Evolutionary conservation across 208 protist species (phyloP), one percentile per base, ranked within the genome.

Genomic region (Polymyxa betae): DNA sequence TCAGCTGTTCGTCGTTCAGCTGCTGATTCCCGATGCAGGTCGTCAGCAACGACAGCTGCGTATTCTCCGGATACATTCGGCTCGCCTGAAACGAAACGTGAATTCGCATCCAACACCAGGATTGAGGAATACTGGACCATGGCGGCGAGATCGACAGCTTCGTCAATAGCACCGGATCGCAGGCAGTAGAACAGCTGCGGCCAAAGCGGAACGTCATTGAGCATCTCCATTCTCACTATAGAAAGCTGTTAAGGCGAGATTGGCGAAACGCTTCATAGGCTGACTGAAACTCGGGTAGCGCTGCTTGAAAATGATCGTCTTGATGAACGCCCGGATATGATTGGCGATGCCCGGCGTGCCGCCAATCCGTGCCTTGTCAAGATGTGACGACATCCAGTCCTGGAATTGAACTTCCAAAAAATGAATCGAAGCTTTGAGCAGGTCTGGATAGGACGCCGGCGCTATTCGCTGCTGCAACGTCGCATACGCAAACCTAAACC

Each of bases 131-230:
- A 29, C 24, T n/a, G 72, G 35, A 82, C 72, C 72, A 16, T 35
- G 5, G n/a, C 10, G 10, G 40, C 40, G 10, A 82, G 16, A 45
- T 40, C 16, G n/a, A 82, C 72, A 20, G 72, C 72, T 82, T 82
- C 72, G 5, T 82, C 40, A n/a, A 35, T 35, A 35, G 72, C 72
- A 5, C 72, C 72, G n/a, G 16, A 82, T 35, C 72, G 5, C n/a
- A 82, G n/a, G 72, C 72, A 82, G n/a, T 82, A 82, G 72, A 82
- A 82, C 5, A 82, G 72, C n/a, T 82, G 72, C 72, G 40, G 35
- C 72, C 72, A 82, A 20, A 82, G 72, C 35, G 72, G 72, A 82
- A 82, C 72, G 40, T 82, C 40, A n/a, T 82, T n/a, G 72, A 82
- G 10, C 72, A 82, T 5, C 5, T 82, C 72, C 5, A 45, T 5